phyloP scores from a whole-genome alignment of 2,329 filamentous ascomycete species.

The Teratosphaeria gauchensis region DNA sequence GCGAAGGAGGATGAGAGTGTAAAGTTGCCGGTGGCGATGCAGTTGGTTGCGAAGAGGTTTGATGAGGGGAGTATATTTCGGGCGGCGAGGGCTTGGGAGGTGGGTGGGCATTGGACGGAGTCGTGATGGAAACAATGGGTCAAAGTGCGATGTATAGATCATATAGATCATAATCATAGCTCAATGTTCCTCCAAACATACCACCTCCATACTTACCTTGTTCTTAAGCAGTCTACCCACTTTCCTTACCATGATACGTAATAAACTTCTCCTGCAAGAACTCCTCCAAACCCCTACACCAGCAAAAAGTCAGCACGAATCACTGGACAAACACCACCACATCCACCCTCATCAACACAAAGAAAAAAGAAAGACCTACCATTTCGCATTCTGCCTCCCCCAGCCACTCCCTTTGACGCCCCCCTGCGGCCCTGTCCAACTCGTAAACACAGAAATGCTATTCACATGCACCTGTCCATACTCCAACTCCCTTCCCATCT shows the following conservation, averaged over 20 bases:
- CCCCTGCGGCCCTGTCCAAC: slow-evolving; percentile 15
- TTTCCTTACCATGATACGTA: slow-evolving; percentile 18
- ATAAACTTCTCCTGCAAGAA: slow-evolving; percentile 26
- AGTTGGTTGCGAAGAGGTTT: slow-evolving; percentile 27
- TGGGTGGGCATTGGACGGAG: slow-evolving; percentile 19
- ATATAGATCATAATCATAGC: no score
- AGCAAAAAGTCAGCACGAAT: no score
- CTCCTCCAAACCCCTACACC: slow-evolving; percentile 9
- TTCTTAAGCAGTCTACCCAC: background rate
- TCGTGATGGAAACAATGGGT: background rate
- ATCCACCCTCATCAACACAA: no score
- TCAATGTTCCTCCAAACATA: no score
- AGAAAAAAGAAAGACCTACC: no score
- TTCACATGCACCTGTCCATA: slow-evolving; percentile 23
- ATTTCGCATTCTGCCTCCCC: slow-evolving; percentile 17
- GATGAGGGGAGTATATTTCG: slow-evolving; percentile 26
- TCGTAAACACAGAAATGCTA: slow-evolving; percentile 15
- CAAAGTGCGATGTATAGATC: no score
- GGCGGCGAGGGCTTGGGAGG: slow-evolving; percentile 28
- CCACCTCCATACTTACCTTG: no score
- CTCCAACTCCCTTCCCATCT: slow-evolving; percentile 16
- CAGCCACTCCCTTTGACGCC: slow-evolving; percentile 18
- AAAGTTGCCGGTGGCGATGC: slow-evolving; percentile 28
- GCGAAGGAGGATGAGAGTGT: slow-evolving; percentile 14
- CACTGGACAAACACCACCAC: no score